Evolutionary conservation across 2,329 filamentous ascomycete species (phyloP).

Genomic region (Aspergillus oerlinghausenensis): DNA sequence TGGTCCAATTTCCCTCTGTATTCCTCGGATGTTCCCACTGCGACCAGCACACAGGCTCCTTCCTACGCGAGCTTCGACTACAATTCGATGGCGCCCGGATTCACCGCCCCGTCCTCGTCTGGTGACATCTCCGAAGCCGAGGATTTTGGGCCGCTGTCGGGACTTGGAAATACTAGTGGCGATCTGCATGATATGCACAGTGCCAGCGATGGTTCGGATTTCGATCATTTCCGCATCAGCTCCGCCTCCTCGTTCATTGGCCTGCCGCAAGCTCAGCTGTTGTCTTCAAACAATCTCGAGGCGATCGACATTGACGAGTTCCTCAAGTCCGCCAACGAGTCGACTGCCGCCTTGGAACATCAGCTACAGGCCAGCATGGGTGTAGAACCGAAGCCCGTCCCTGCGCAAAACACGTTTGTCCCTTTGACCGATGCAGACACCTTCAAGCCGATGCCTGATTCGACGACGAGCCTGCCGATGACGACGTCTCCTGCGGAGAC

Average conservation of each 20-base stretch:
- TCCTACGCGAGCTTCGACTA: constrained; percentile 46
- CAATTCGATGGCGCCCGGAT: constrained; percentile 34
- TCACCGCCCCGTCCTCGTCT: constrained; percentile 43
- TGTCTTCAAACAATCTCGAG: constrained; percentile 37
- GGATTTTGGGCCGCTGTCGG: constrained; percentile 36
- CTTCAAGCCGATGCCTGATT: constrained; percentile 20
- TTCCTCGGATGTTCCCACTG: constrained; percentile 31
- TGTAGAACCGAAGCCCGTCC: constrained; percentile 30
- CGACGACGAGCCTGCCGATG: constrained; percentile 16
- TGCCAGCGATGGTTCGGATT: constrained; percentile 38
- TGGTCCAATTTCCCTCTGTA: constrained; percentile 47
- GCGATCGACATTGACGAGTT: constrained; percentile 43
- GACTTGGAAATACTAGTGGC: constrained; percentile 22
- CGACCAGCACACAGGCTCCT: constrained; percentile 41
- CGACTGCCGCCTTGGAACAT: constrained; percentile 37
- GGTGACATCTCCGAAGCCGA: constrained; percentile 48
- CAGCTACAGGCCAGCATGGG: constrained; percentile 36
- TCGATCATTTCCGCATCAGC: constrained; percentile 39
- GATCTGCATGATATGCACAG: constrained; percentile 38
- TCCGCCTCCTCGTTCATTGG: constrained; percentile 42
- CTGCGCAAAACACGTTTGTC: constrained; percentile 26
- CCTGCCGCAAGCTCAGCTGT: constrained; percentile 37
- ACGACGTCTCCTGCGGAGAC: constrained; percentile 27
- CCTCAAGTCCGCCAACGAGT: constrained; percentile 39
- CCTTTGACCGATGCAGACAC: constrained; percentile 19